These are phyloP conservation scores for Linanthus parryae DNA, from an alignment of 148 eudicot species.

Conservation along the genomic window DNA sequence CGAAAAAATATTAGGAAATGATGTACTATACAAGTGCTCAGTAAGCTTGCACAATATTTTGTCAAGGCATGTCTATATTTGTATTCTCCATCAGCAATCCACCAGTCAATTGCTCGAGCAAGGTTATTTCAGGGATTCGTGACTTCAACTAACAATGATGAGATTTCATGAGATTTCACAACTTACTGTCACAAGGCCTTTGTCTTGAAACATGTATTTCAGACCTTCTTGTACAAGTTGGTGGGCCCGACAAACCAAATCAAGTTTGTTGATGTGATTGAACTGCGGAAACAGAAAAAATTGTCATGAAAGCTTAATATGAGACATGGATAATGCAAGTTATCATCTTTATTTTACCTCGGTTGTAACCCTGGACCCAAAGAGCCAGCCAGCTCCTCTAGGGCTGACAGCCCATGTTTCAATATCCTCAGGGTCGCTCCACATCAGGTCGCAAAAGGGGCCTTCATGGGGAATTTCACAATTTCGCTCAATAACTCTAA, in stretches of 20 bases:
- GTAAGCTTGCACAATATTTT: background rate
- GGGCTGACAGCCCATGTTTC: slow-evolving; percentile 99
- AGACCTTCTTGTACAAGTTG: slow-evolving; percentile 99
- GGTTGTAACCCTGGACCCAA: slow-evolving; percentile 95
- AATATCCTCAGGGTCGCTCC: slow-evolving; percentile 99
- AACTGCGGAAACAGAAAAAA: slow-evolving; percentile 43
- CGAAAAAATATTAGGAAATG: no score
- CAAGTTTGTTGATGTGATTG: slow-evolving; percentile 98
- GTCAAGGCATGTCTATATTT: no score
- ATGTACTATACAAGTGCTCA: background rate
- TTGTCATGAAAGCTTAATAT: slow-evolving; percentile 12
- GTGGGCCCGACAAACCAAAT: slow-evolving; percentile 96
- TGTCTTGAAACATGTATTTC: slow-evolving; percentile 99
- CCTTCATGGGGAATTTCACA: slow-evolving; percentile 99
- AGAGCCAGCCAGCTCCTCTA: slow-evolving; percentile 99
- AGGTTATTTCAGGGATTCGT: background rate
- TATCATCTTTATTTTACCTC: slow-evolving; percentile 40
- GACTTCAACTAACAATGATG: no score
- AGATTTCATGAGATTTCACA: no score
- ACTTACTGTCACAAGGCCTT: slow-evolving; percentile 97
- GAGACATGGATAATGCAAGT: background rate
- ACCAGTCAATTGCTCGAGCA: background rate
- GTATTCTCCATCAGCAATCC: background rate
- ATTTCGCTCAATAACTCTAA: slow-evolving; percentile 84
- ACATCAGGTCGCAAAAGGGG: slow-evolving; percentile 98